Percentiles rank a stretch among this genome's conserved stretches.
Evolutionary conservation across 805 yeast species (phyloP).

Genomic region (Kodamaea restingae): DNA sequence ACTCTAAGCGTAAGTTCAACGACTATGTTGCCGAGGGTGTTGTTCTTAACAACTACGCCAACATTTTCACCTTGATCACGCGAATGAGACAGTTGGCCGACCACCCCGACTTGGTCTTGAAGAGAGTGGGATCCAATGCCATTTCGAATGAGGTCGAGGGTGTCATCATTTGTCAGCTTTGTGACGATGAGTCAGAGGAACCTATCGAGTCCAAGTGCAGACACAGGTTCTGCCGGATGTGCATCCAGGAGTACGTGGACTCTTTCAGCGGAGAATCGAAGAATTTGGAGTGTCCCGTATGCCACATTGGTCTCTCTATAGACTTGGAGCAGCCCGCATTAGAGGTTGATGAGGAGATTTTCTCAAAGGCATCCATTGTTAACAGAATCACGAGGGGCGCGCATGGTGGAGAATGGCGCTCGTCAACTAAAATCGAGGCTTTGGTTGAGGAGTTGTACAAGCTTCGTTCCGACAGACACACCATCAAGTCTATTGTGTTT

Average conservation of each 20-base stretch:
- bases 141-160: slow-evolving; percentile 42
- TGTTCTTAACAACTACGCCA: slow-evolving; percentile 93
- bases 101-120: slow-evolving; percentile 92
- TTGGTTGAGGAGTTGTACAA: slow-evolving; percentile 88
- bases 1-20: slow-evolving; percentile 80
- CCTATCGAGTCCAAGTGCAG: slow-evolving; percentile 94
- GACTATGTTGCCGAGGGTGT: slow-evolving; percentile 96
- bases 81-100: slow-evolving; percentile 98
- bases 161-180: slow-evolving; percentile 76
- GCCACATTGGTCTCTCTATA: slow-evolving; percentile 89
- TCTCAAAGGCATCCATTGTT: slow-evolving; percentile 68
- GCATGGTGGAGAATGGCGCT: slow-evolving; percentile 74
- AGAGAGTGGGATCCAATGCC: slow-evolving; percentile 49
- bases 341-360: slow-evolving; percentile 59
- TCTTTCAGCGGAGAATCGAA: slow-evolving; percentile 61
- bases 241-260: slow-evolving; percentile 86
- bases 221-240: slow-evolving; percentile 89
- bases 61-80: slow-evolving; percentile 91
- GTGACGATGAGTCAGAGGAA: slow-evolving; percentile 98
- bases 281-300: slow-evolving; percentile 85
- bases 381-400: slow-evolving; percentile 79
- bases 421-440: slow-evolving; percentile 96
- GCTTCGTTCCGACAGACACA: slow-evolving; percentile 77
- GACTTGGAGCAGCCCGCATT: slow-evolving; percentile 85
- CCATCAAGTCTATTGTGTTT: slow-evolving; percentile 93